A percentile compares a stretch with the other conserved stretches of the same genome.
These are phyloP conservation scores for Phytophthora pluvialis DNA, from an alignment of 352 stramenopile genomes.

Conservation along the genomic window DNA sequence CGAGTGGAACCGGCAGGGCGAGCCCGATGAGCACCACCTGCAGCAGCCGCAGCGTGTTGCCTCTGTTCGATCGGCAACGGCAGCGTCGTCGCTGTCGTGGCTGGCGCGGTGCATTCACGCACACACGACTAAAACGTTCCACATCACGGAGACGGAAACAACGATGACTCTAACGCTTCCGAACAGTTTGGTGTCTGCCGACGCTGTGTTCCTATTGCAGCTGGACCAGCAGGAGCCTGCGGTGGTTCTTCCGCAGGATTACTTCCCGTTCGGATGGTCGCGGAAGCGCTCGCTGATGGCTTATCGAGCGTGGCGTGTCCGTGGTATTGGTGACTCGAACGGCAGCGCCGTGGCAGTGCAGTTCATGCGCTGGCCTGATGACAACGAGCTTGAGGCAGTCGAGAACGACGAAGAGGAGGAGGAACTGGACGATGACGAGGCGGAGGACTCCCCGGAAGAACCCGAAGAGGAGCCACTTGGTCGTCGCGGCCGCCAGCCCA, in stretches of 20 bases:
- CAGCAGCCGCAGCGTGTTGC: constrained; percentile 42
- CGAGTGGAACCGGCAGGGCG: constrained; percentile 52
- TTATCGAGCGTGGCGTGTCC: constrained; percentile 71
- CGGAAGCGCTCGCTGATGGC: constrained; percentile 59
- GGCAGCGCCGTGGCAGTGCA: constrained; percentile 57
- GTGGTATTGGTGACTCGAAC: constrained; percentile 54
- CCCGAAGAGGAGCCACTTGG: constrained; percentile 54
- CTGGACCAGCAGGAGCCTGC: constrained; percentile 53
- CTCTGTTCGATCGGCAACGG: constrained; percentile 35
- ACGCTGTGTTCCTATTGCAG: constrained; percentile 57
- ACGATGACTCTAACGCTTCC: constrained; percentile 64
- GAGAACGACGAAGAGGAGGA: constrained; percentile 55
- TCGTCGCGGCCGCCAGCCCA: constrained; percentile 27
- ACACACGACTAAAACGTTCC: constrained; percentile 58
- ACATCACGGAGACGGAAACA: constrained; percentile 65
- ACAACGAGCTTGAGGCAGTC: constrained; percentile 30
- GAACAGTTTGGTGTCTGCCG: constrained; percentile 63
- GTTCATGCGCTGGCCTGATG: constrained; percentile 74
- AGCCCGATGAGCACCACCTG: constrained; percentile 50
- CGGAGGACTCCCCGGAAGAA: constrained; percentile 46
- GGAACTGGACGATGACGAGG: constrained; percentile 46
- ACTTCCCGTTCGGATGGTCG: constrained; percentile 64
- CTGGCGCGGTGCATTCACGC: constrained; percentile 58
- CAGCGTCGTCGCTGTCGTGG: constrained; percentile 51
- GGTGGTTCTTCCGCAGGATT: constrained; percentile 53